Percentiles rank a stretch among this genome's conserved stretches.
Evolutionary conservation across 2,329 filamentous ascomycete species (phyloP).

Genomic region (Lachnellula suecica): DNA sequence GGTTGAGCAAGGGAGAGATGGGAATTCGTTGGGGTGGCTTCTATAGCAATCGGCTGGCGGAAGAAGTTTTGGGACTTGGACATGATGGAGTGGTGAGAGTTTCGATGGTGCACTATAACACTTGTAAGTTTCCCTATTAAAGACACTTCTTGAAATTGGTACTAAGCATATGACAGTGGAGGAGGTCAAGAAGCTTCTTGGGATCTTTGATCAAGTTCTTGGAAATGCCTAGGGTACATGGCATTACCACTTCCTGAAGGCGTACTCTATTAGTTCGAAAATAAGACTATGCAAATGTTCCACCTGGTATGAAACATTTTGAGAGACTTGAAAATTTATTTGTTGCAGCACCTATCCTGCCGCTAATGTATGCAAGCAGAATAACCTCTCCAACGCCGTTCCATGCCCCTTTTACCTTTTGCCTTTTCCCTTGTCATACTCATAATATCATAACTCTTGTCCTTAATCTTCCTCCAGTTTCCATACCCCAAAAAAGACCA

Average conservation of each 20-base stretch:
- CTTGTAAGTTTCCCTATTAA: slow-evolving; percentile 43
- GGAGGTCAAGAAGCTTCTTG: slow-evolving; percentile 53
- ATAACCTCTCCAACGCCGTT: slow-evolving; percentile 3
- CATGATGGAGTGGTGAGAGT: slow-evolving; percentile 66
- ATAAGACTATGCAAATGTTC: not conserved
- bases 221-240: slow-evolving; percentile 18
- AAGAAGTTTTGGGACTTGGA: slow-evolving; percentile 57
- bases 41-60: slow-evolving; percentile 63
- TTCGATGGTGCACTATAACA: slow-evolving; percentile 75
- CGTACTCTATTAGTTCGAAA: not conserved
- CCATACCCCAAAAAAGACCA: not conserved
- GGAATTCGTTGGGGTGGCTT: slow-evolving; percentile 69
- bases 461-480: not conserved
- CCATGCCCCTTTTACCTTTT: slow-evolving; percentile 1
- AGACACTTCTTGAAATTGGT: not conserved
- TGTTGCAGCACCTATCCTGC: not conserved
- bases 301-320: not conserved
- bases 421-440: not conserved
- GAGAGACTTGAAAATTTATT: not conserved
- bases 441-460: not conserved
- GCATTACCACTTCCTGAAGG: not conserved
- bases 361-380: not conserved
- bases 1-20: slow-evolving; percentile 47
- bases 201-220: slow-evolving; percentile 50
- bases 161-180: slow-evolving; percentile 42